A percentile compares a stretch with the other conserved stretches of the same genome.
These are phyloP conservation scores for Drosera capensis DNA, from an alignment of 148 eudicot genomes.

Conservation along the genomic window DNA sequence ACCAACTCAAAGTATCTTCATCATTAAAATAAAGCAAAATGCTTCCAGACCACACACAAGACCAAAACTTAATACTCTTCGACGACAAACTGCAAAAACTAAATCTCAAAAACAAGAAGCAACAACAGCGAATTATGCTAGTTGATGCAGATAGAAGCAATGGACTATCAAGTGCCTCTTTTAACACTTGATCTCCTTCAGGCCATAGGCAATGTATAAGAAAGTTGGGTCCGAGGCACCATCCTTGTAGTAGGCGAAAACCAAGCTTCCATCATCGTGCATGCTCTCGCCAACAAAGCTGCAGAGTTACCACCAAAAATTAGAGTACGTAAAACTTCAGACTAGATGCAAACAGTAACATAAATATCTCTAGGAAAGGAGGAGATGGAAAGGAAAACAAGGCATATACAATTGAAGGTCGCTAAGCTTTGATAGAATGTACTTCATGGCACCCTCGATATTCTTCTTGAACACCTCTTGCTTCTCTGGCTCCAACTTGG, in stretches of 20 bases:
- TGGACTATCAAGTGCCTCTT: too few relatives aligned
- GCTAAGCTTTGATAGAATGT: slow-evolving; percentile 27
- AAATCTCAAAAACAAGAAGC: too few relatives aligned
- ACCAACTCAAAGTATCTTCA: too few relatives aligned
- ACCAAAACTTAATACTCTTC: too few relatives aligned
- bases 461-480: slow-evolving; percentile 26
- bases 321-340: neutral
- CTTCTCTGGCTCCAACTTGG: slow-evolving; percentile 18
- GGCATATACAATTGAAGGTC: slow-evolving; percentile 28
- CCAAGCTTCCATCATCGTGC: slow-evolving; percentile 21
- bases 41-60: too few relatives aligned
- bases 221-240: slow-evolving; percentile 44
- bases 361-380: neutral
- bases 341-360: neutral
- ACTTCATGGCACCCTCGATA: slow-evolving; percentile 29
- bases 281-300: slow-evolving; percentile 41
- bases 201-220: slow-evolving; percentile 31
- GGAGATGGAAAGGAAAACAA: slow-evolving; percentile 1
- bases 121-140: too few relatives aligned
- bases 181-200: slow-evolving; percentile 23
- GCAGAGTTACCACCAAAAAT: neutral
- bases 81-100: too few relatives aligned
- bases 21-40: too few relatives aligned
- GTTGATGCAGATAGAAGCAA: too few relatives aligned
- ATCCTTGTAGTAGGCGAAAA: slow-evolving; percentile 41